Base-by-base conservation (phyloP, 73 alveolate species). In the Paramecium caudatum region DNA sequence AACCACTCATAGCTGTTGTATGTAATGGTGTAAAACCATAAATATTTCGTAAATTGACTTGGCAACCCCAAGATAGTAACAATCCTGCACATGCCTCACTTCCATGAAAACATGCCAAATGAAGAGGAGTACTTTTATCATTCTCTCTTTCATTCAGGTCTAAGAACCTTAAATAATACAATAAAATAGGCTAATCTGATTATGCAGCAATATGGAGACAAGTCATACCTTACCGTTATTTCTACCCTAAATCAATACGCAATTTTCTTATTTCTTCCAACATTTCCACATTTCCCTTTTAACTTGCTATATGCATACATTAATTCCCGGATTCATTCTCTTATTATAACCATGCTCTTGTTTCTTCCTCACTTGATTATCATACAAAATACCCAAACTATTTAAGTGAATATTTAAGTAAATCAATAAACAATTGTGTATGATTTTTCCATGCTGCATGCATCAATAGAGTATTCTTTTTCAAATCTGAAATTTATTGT, bases 1-100 rank as follows among this genome's bases (percentile, higher is more conserved):
- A 23, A 5, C 88, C 88, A 74, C 68, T 74, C 0, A 68, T 90
- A 13, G 95, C 94, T 5, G 97, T 93, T 39, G 95, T 55, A 90
- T 96, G 99, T 13, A 96, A 91, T 47, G 99, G 97, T 16, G 98
- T 95, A 45, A 62, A 91, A 3, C 99, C 98, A 21, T 88, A 93
- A 1, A 83, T 83, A 83, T 96, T 95, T 46, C 90, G 39, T 8
- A 82, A 91, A 82, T 95, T 91, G 1, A 94, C 85, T 47, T 91
- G 88, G 7, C 95, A 87, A 25, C 95, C 95, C 95, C 96, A 91
- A 82, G 94, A 69, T 21, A 96, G 61, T 13, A 96, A 62, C 63
- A 90, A 91, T 82, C 91, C 87, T n/a, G 95, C 94, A 25, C 94
- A 94, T 30, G 82, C 69, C 36, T 92, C 95, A 65, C 97, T 82